Base-by-base conservation (phyloP, 768 basidiomycete genomes). In the Tephrocybe sp. region DNA sequence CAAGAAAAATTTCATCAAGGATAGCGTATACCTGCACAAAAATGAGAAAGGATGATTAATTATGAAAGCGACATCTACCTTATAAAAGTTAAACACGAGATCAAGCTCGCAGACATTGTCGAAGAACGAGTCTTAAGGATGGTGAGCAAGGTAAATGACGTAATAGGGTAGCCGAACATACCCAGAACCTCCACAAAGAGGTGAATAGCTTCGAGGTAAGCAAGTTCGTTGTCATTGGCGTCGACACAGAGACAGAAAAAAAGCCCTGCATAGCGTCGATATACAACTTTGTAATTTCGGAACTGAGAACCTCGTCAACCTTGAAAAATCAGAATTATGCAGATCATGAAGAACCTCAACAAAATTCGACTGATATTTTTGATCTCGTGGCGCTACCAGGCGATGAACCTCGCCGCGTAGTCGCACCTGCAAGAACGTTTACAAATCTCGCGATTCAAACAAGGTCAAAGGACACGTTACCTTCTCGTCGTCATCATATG, bases 401-500 rank as follows among this genome's bases (percentile, higher is more conserved):
- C 97, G 78, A 66, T 99, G 97, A 0, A 99, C 95, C 66, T 99
- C 97, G 3, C 97, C 95, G 16, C 95, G 82, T 50, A 98, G 77
- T 45, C 94, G 83, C 50, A 95, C 91, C 93, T 95, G 59, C 2
- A 48, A 24, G 8, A 4, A 19, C 18, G 12, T n/a, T 56, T 43
- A 41, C 36, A 31, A n/a, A 29, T 52, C 15, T 46, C 40, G 21
- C 33, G 5, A 41, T 39, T 42, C 40, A 19, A 49, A 29, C 11
- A 1, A 19, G 45, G 18, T 39, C 30, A 22, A 24, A 10, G 42
- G 6, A 24, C 12, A 37, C 30, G 60, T 25, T 39, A 91, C 92
- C 85, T 98, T 99, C 77, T 98, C 97, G 59, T 99, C 97, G 63
- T 99, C 97, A 59, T 97, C 94, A 58, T 94, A 98, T 1, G 97